Base-by-base conservation (phyloP, 2,329 filamentous ascomycete species). In the Trichoderma polysporum region DNA sequence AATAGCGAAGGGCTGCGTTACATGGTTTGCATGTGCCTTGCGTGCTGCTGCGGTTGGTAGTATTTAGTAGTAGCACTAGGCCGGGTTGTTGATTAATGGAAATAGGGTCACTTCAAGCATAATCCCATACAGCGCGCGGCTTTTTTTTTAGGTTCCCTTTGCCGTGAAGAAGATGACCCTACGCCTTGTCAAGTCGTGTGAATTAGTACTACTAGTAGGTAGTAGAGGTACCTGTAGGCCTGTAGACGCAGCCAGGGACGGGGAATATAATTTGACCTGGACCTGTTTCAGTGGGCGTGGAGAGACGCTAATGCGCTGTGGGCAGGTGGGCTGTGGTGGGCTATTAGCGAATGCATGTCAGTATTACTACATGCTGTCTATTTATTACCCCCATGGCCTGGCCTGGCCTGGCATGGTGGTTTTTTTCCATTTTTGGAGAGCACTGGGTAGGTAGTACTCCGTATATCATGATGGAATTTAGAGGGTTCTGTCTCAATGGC, bases 281-380 rank as follows among this genome's bases (percentile, higher is more conserved):
- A 58, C 37, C 37, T 45, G 41, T 60, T n/a, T n/a, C 22, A 50
- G 57, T 49, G 57, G 41, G 45, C 57, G 25, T 17, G 25, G 29
- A 27, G 54, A n/a, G 45, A 25, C 57, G 57, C 57, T 60, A 60
- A 60, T 60, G 57, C 57, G 57, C 57, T 49, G 41, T 29, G 29
- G 57, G 41, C 57, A 19, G 29, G 57, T 57, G 53, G 53, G 53
- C 53, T 57, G 57, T 49, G 57, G 41, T 31, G 39, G 57, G 56
- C 39, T 59, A 31, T 25, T 29, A 39, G 41, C 41, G 41, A 45
- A 45, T 45, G n/a, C 41, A 17, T 22, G 41, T 45, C 41, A 41
- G 54, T 29, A 41, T 57, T 57, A 41, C 54, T 41, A 25, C 35
- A 29, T 57, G 35, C n/a, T 10, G 35, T 57, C 15, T 41, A 57